A percentile compares a stretch with the other conserved stretches of the same genome.
Evolutionary conservation across 2,329 filamentous ascomycete species (phyloP).

Genomic region (Claviceps pusilla): DNA sequence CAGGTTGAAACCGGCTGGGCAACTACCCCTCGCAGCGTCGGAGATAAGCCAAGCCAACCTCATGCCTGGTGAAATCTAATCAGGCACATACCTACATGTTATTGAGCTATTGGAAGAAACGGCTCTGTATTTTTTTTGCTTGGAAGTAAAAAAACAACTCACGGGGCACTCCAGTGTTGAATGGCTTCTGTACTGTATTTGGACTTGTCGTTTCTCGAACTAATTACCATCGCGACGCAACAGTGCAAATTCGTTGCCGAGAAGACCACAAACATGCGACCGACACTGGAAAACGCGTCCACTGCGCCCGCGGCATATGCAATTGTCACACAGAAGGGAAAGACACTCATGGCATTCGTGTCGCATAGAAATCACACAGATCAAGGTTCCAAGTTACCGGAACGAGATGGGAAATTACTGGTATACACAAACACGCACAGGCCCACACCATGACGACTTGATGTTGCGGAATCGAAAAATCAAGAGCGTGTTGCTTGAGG

Average conservation of each 20-base stretch:
- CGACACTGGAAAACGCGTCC: no score
- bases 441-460: neutral
- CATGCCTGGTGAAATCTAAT: constrained; percentile 1
- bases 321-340: neutral
- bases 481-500: neutral
- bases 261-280: neutral
- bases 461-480: neutral
- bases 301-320: no score
- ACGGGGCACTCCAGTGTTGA: neutral
- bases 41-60: constrained; percentile 8
- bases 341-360: no score
- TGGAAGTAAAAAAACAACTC: neutral
- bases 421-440: no score
- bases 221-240: neutral
- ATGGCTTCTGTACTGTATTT: neutral
- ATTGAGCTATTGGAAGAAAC: no score
- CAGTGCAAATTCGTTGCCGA: no score
- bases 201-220: neutral
- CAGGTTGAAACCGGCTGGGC: constrained; percentile 23
- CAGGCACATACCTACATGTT: neutral
- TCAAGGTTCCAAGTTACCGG: no score
- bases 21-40: constrained; percentile 14
- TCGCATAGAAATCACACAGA: no score
- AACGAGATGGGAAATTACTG: no score
- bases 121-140: neutral